Base-by-base conservation (phyloP, 164 flowering plant species). In the Amborella trichopoda region DNA sequence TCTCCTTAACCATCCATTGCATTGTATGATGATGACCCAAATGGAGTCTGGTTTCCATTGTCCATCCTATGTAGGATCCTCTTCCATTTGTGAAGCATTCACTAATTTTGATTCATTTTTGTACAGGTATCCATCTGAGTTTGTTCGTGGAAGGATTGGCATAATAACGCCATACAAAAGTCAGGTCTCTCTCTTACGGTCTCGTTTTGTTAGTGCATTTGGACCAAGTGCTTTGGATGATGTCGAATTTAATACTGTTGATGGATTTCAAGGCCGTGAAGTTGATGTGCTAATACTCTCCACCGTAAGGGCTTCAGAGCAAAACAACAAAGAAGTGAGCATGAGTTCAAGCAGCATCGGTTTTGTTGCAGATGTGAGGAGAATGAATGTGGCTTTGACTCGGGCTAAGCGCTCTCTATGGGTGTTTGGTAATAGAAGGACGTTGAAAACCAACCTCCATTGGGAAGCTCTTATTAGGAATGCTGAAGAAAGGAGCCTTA, bases 211-310 rank as follows among this genome's bases (percentile, higher is more conserved):
- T 36, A 59, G 54, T 68, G 81, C 78, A 44, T 81, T 93, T 70
- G 95, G 95, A 36, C 65, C 94, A 40, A 63, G 73, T 49, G 56
- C 63, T 49, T 53, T 62, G 33, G 72, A 75, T 33, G 91, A 83
- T 36, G 73, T 88, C 64, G 96, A 93, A 49, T 77, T 93, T 34
- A 93, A 93, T 52, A 93, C 99, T 18, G 91, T 93, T 24, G 99
- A 93, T 68, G 99, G 96, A 43, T 93, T 84, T 61, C 99, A 93
- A 72, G 99, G 99, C 23, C 81, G 96, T 24, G 99, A 93, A 58
- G 91, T 88, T 45, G 99, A 93, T 67, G 76, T 93, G 44, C 59
- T 93, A 24, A 54, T 93, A 23, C 81, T 93, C 53, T 93, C 99
- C 23, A 88, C 95, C 22, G 99, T 93, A 23, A 74, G 99, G 64